Evolutionary conservation across 1,284 basidiomycete species (phyloP), one percentile per base, ranked within the genome.

Genomic region (Neolentinus lepideus): DNA sequence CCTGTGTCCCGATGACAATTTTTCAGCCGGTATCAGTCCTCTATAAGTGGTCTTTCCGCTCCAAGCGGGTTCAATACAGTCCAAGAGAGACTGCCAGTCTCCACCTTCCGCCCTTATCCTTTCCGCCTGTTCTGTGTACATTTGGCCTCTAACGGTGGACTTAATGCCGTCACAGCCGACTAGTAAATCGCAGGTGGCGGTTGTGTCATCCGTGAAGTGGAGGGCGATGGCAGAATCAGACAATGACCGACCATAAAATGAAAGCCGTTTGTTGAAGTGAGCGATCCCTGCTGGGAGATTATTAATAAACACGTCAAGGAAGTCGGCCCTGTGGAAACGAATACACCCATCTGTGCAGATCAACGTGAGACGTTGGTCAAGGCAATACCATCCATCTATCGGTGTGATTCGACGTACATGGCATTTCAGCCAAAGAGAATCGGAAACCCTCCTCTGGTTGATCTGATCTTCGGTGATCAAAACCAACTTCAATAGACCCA

Each of bases 131-230:
- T 66, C 58, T 27, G 62, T 57, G 2, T 65, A 67, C 64, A 81
- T 68, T 19, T 65, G 62, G 38, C 61, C 61, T 36, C 80, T 74
- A 9, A 80, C 73, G 11, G 65, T 66, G 0, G 80, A 83, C 61
- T 78, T 81, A 56, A 83, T 67, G 2, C 78, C 78, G 58, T 80
- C 78, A 27, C 75, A 73, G 1, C 77, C 78, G 29, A 80, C 64
- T 4, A 80, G 67, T 10, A 79, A 50, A 61, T 80, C 77, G 54
- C 77, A 79, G 0, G 59, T 61, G 1, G 70, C 67, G 0, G 59
- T 65, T 1, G 69, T 62, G 2, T 74, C 73, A 55, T 78, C 73
- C 11, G 66, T 64, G 60, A 80, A 79, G 9, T 56, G 29, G 6
- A 70, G 60, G 8, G 25, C 25, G 50, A 66, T 57, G n/a, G 54